These are phyloP conservation scores for Phaeosphaeriaceae sp. DNA, from an alignment of 2,329 filamentous ascomycete genomes.

Conservation along the genomic window DNA sequence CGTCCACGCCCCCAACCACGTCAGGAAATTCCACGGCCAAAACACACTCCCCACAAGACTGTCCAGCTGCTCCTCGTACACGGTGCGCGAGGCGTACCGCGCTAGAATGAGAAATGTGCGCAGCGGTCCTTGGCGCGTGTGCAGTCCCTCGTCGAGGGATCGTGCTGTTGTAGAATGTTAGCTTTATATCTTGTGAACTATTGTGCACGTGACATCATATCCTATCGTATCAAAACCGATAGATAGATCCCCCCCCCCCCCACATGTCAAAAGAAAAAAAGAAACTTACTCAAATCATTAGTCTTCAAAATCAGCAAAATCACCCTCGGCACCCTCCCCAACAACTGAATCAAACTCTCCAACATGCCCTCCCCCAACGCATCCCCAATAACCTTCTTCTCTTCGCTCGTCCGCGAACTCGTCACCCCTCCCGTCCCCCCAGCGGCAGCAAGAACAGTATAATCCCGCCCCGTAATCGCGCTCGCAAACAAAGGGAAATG, in stretches of 20 bases:
- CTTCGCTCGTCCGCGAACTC: slow-evolving; percentile 68
- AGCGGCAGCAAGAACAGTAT: slow-evolving; percentile 69
- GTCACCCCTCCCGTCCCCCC: slow-evolving; percentile 57
- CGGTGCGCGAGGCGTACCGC: slow-evolving; percentile 66
- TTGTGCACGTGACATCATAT: too few species aligned
- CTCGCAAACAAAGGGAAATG: slow-evolving; percentile 95
- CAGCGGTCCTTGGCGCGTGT: slow-evolving; percentile 70
- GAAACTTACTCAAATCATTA: slow-evolving; percentile 80
- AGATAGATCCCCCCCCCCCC: too few species aligned
- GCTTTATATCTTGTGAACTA: too few species aligned
- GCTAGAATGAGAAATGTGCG: slow-evolving; percentile 70
- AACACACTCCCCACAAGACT: slow-evolving; percentile 56
- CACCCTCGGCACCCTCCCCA: slow-evolving; percentile 87
- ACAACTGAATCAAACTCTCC: slow-evolving; percentile 83
- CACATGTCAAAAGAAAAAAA: neutral
- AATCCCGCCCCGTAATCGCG: slow-evolving; percentile 95
- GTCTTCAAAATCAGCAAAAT: slow-evolving; percentile 97
- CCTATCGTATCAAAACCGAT: neutral
- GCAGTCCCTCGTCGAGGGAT: slow-evolving; percentile 87
- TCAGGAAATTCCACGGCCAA: slow-evolving; percentile 59
- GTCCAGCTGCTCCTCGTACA: slow-evolving; percentile 67
- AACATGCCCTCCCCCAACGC: slow-evolving; percentile 88
- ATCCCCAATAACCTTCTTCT: slow-evolving; percentile 85
- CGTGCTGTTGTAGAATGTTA: slow-evolving; percentile 68
- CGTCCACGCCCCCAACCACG: slow-evolving; percentile 59